Conservation (phyloP, 1,284 basidiomycete species). For the Veloporphyrellus conicus region DNA sequence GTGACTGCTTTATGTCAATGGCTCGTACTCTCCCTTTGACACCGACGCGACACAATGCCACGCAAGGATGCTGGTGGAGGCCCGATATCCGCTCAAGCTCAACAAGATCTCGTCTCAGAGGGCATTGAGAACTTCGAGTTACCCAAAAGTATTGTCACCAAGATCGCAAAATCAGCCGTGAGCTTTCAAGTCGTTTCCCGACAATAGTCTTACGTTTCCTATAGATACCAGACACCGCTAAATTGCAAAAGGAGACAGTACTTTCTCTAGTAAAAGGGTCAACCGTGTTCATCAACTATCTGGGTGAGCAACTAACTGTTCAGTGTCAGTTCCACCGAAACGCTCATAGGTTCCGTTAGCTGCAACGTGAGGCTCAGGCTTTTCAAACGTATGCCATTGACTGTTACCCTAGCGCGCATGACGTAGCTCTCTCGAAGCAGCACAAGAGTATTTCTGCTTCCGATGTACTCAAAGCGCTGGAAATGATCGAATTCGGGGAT, state of each 20-base stretch:
- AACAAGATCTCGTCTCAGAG: slow-evolving; percentile 71
- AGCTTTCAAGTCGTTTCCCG: slow-evolving; percentile 20
- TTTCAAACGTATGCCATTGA: slow-evolving; percentile 9
- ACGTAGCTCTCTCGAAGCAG: slow-evolving; percentile 76
- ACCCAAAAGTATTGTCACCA: slow-evolving; percentile 75
- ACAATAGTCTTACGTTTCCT: neutral
- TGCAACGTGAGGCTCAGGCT: slow-evolving; percentile 53
- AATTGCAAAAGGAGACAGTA: slow-evolving; percentile 84
- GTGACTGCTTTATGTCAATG: neutral
- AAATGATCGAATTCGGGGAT: slow-evolving; percentile 76
- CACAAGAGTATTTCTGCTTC: slow-evolving; percentile 86
- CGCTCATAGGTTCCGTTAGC: slow-evolving; percentile 38
- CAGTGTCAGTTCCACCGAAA: neutral
- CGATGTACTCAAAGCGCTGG: slow-evolving; percentile 83
- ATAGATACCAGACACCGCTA: slow-evolving; percentile 79
- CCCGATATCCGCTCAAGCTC: slow-evolving; percentile 61
- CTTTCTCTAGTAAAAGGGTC: slow-evolving; percentile 79
- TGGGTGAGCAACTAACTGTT: slow-evolving; percentile 51
- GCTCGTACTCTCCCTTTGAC: neutral
- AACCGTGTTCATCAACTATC: slow-evolving; percentile 87
- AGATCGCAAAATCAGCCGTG: slow-evolving; percentile 77
- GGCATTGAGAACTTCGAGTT: slow-evolving; percentile 85
- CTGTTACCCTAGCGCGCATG: slow-evolving; percentile 64
- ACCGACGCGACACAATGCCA: slow-evolving; percentile 42
- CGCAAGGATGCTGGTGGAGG: slow-evolving; percentile 54